A percentile compares a stretch with the other conserved stretches of the same genome.
phyloP scores from a whole-genome alignment of 2,329 filamentous ascomycete species.

The Paraphoma chrysanthemicola region DNA sequence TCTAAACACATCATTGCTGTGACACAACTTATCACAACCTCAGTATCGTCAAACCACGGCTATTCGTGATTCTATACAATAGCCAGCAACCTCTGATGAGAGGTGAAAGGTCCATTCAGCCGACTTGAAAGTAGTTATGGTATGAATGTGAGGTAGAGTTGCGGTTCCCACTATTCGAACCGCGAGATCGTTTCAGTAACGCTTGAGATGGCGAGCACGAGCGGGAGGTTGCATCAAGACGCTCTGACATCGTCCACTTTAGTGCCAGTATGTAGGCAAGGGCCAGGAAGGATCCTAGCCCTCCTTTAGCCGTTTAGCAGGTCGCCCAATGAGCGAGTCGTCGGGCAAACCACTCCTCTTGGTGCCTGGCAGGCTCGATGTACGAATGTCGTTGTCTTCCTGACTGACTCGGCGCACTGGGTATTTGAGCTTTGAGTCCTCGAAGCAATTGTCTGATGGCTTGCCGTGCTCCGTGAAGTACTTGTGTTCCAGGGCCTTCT shows the following conservation, averaged over 20 bases:
- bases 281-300: slow-evolving; percentile 25
- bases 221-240: background rate
- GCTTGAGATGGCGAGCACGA: background rate
- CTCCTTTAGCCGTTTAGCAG: slow-evolving; percentile 63
- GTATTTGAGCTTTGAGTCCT: slow-evolving; percentile 87
- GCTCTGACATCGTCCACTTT: no score
- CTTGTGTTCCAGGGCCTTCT: slow-evolving; percentile 85
- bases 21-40: background rate
- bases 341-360: slow-evolving; percentile 88
- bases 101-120: no score
- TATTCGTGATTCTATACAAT: background rate
- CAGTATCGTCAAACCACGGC: background rate
- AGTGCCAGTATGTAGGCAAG: no score
- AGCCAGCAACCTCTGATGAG: no score
- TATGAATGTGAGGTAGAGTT: no score
- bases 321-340: slow-evolving; percentile 69
- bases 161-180: no score
- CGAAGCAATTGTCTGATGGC: slow-evolving; percentile 85
- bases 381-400: slow-evolving; percentile 96
- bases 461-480: slow-evolving; percentile 74
- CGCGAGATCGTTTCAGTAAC: no score
- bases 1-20: background rate
- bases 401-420: slow-evolving; percentile 88
- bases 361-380: slow-evolving; percentile 85
- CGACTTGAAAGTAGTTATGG: no score